Conservation (phyloP, 768 basidiomycete species). For the Serpula lacrymans region DNA sequence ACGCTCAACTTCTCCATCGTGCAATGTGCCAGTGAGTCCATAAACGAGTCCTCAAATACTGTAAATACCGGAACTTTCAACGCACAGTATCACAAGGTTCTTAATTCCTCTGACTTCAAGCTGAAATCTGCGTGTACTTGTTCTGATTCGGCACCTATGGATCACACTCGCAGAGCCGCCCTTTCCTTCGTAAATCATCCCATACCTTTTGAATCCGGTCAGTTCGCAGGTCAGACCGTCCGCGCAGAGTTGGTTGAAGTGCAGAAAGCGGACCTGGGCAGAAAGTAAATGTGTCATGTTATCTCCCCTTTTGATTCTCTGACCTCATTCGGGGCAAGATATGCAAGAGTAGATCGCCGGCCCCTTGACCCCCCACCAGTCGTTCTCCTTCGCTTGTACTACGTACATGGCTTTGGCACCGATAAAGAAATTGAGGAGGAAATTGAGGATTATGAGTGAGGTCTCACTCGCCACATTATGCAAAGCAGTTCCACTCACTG, state of each 20-base stretch:
- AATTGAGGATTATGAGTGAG: conserved; percentile 48
- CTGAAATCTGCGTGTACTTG: too few relatives aligned
- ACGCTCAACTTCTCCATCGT: too few relatives aligned
- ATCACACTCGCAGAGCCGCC: conserved; percentile 20
- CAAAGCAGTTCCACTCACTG: too few relatives aligned
- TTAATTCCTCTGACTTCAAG: background rate
- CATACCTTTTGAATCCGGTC: conserved; percentile 55
- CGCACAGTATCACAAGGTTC: too few relatives aligned
- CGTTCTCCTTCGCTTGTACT: conserved; percentile 49
- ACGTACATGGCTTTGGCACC: conserved; percentile 39
- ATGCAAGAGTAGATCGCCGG: conserved; percentile 58
- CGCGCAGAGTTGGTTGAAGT: conserved; percentile 55
- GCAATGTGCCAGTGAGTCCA: too few relatives aligned
- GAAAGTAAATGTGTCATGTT: conserved; percentile 45
- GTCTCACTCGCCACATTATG: background rate
- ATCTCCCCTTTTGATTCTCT: conserved; percentile 3
- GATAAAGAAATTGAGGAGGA: conserved; percentile 43
- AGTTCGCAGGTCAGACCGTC: conserved; percentile 54
- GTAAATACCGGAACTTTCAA: too few relatives aligned
- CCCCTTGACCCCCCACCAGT: conserved; percentile 69
- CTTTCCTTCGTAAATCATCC: conserved; percentile 33
- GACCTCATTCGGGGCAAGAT: conserved; percentile 32
- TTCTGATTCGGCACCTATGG: too few relatives aligned
- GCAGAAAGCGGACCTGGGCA: conserved; percentile 64
- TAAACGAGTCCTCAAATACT: too few relatives aligned